A percentile compares a stretch with the other conserved stretches of the same genome.
Conservation (phyloP, 1,139 yeast species). For the Taphrina flavorubra region DNA sequence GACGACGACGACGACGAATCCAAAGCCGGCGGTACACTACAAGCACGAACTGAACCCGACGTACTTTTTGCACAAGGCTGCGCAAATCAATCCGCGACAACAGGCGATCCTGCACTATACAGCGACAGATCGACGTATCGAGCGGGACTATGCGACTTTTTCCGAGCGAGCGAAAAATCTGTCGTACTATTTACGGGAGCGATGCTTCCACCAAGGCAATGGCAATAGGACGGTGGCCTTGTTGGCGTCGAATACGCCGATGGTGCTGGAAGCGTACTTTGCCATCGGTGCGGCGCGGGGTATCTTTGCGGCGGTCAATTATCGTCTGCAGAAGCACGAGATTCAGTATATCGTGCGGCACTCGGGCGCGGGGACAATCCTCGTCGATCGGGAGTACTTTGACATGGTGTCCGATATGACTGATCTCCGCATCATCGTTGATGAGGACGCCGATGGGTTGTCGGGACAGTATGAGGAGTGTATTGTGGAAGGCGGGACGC, state of each 20-base stretch:
- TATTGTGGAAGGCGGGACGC: constrained; percentile 48
- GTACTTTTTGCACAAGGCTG: constrained; percentile 52
- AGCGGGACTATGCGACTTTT: constrained; percentile 50
- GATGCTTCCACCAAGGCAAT: constrained; percentile 46
- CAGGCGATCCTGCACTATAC: constrained; percentile 51
- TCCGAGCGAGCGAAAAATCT: constrained; percentile 50
- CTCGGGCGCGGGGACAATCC: constrained; percentile 51
- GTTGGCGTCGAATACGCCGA: constrained; percentile 54
- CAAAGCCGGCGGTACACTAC: constrained; percentile 42
- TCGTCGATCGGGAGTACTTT: constrained; percentile 52
- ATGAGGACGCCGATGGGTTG: constrained; percentile 48
- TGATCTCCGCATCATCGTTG: constrained; percentile 48
- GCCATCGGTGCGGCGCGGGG: constrained; percentile 53
- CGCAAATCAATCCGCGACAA: constrained; percentile 52
- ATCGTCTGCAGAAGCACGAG: constrained; percentile 51
- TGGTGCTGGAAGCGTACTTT: constrained; percentile 53
- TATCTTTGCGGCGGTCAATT: constrained; percentile 52
- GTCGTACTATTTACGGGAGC: constrained; percentile 50
- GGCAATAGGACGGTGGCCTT: constrained; percentile 51
- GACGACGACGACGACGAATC: neutral
- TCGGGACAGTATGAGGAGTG: constrained; percentile 49
- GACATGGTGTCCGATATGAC: constrained; percentile 48
- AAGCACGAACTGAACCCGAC: constrained; percentile 53
- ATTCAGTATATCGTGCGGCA: constrained; percentile 51
- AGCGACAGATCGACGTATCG: constrained; percentile 47